A percentile compares a stretch with the other conserved stretches of the same genome.
Conservation (phyloP, 768 basidiomycete genomes). For the Russula sp. region DNA sequence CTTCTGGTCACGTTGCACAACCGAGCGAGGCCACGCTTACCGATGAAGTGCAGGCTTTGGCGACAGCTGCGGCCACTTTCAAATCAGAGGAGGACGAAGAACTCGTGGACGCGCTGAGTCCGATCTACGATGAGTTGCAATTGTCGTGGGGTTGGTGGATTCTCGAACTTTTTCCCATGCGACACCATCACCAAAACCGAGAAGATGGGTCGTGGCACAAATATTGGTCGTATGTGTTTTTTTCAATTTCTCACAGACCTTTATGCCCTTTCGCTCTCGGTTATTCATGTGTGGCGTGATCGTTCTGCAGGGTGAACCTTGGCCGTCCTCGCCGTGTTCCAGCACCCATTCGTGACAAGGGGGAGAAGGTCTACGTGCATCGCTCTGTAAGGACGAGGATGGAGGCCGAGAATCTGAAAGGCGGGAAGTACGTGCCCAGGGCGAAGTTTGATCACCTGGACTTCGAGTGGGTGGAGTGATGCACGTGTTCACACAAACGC, state of each 20-base stretch:
- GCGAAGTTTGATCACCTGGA: constrained; percentile 23
- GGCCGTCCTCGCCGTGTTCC: constrained; percentile 2
- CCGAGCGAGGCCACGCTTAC: constrained; percentile 20
- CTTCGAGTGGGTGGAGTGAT: constrained; percentile 24
- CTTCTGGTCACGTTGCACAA: background rate
- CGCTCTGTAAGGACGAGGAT: constrained; percentile 7
- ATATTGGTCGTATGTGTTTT: background rate
- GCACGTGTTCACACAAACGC: no score
- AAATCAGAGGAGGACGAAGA: constrained; percentile 57
- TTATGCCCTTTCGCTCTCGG: background rate
- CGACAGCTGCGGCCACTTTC: constrained; percentile 22
- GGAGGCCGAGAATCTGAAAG: constrained; percentile 22
- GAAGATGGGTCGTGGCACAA: background rate
- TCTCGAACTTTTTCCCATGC: constrained; percentile 42
- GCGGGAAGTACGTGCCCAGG: constrained; percentile 28
- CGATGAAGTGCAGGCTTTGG: constrained; percentile 5
- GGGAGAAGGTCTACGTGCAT: background rate
- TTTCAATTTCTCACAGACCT: background rate
- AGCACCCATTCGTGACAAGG: background rate
- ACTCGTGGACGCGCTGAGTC: constrained; percentile 45
- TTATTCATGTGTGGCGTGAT: background rate
- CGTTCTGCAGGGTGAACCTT: background rate
- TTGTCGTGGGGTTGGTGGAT: constrained; percentile 52
- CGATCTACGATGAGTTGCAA: constrained; percentile 51
- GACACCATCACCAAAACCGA: background rate